Evolutionary conservation across 2,329 filamentous ascomycete species (phyloP), one percentile per base, ranked within the genome.

Genomic region (Pseudogymnoascus sp.): DNA sequence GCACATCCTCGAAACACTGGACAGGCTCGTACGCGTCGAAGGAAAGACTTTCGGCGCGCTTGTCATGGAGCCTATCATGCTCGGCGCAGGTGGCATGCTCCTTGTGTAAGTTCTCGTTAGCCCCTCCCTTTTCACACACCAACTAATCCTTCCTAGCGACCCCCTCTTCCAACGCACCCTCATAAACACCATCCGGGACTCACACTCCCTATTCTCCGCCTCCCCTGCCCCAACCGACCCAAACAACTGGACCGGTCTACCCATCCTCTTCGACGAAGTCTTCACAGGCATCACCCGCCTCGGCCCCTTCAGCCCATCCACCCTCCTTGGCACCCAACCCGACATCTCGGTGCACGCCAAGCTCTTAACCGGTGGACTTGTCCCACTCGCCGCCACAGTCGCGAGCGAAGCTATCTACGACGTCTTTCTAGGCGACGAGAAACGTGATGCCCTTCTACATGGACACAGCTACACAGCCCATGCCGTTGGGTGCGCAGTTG

Each of bases 391-490:
- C 69, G 83, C 87, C 0, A 96, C 91, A 0, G 76, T 90, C 3
- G 89, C 91, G 0, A 91, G 88, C 37, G 80, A 91, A 63, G 81
- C 80, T 63, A 87, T 96, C 52, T 95, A 92, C 73, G 71, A 84
- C 1, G 83, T 85, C 0, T 96, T 96, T 70, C 77, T 83, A 11
- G 87, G 87, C 61, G 78, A 83, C 1, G 86, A 91, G 59, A 96
- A 95, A 75, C 85, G 83, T 0, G 89, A 93, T 67, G 91, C 91
- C 0, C 75, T 96, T 4, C 77, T 96, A 3, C 91, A 96, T 68
- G 91, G 91, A 0, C 91, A 96, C 72, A 93, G 89, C 72, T 96
- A 96, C 75, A 96, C 91, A 0, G 91, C 91, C 0, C 90, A 96
- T 73, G 82, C 91, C 0, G 83, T 95, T 1, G 91, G 91, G 0